Evolutionary conservation across 192 early-diverging fungal genomes (phyloP).

Genomic region (Cladochytrium replicatum): DNA sequence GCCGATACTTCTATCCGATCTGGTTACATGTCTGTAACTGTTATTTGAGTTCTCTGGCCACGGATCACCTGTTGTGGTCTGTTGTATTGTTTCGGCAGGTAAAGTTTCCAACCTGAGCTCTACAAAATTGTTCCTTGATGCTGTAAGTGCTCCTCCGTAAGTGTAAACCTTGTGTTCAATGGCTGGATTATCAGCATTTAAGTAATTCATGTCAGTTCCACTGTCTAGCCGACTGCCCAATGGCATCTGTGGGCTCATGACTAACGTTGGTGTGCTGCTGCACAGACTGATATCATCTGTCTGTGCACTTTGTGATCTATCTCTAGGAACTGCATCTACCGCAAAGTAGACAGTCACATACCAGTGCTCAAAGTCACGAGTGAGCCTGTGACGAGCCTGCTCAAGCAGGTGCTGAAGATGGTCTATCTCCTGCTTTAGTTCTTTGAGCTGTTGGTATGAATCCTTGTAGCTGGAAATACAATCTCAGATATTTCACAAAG

Average conservation of each 20-base stretch:
- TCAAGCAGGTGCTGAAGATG: conserved; percentile 56
- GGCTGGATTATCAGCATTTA: background rate
- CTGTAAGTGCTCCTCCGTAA: background rate
- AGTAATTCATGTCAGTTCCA: background rate
- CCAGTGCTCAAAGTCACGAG: conserved; percentile 51
- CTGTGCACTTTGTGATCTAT: background rate
- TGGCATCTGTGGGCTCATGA: no score
- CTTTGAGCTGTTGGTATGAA: conserved; percentile 43
- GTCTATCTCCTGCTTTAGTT: conserved; percentile 52
- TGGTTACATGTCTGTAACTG: no score
- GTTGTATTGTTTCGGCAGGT: no score
- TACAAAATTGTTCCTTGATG: no score
- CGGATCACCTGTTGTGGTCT: no score
- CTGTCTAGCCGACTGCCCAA: background rate
- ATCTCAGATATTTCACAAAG: conserved; percentile 4
- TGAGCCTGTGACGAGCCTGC: conserved; percentile 39
- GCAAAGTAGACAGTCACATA: conserved; percentile 32
- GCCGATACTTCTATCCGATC: no score
- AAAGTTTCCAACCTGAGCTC: no score
- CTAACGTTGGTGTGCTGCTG: background rate
- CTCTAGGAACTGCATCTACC: background rate
- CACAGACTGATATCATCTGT: background rate
- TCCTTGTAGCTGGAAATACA: conserved; percentile 32
- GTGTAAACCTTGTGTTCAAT: background rate
- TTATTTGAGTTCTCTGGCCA: no score